Evolutionary conservation across 768 basidiomycete genomes (phyloP).

Genomic region (Kwoniella bestiolae): DNA sequence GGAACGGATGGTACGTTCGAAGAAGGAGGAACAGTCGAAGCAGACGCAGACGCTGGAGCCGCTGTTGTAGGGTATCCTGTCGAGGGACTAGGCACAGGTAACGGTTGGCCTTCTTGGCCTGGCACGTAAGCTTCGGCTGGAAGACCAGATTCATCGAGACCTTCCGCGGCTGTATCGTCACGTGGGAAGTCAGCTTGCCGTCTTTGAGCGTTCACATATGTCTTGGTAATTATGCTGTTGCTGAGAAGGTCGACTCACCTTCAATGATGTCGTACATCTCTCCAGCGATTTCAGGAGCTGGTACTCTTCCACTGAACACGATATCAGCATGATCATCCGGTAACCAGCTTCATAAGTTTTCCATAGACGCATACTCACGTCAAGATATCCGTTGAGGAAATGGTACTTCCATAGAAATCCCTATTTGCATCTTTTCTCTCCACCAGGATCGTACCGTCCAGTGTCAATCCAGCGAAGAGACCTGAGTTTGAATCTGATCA

Average conservation of each 20-base stretch:
- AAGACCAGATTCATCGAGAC: constrained; percentile 80
- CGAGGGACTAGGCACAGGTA: constrained; percentile 26
- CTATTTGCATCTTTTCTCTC: constrained; percentile 95
- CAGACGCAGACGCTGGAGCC: background rate
- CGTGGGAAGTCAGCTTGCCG: background rate
- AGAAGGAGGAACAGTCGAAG: background rate
- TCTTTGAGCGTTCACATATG: background rate
- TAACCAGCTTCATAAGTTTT: too few relatives aligned
- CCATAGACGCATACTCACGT: constrained; percentile 44
- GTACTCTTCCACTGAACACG: constrained; percentile 74
- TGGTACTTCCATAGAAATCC: constrained; percentile 90
- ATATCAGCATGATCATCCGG: constrained; percentile 1
- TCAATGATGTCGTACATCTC: constrained; percentile 94
- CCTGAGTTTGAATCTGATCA: too few relatives aligned
- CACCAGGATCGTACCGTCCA: constrained; percentile 92
- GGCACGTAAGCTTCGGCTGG: constrained; percentile 83
- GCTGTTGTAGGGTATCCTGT: constrained; percentile 14
- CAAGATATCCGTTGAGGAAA: constrained; percentile 88
- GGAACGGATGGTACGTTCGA: background rate
- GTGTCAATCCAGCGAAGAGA: constrained; percentile 88
- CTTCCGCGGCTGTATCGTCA: constrained; percentile 75
- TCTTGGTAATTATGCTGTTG: background rate
- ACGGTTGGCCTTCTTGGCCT: constrained; percentile 42
- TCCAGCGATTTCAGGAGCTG: constrained; percentile 95
- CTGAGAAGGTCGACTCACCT: constrained; percentile 47